Conservation (phyloP, 164 flowering plant species). For the Macadamia tetraphylla region DNA sequence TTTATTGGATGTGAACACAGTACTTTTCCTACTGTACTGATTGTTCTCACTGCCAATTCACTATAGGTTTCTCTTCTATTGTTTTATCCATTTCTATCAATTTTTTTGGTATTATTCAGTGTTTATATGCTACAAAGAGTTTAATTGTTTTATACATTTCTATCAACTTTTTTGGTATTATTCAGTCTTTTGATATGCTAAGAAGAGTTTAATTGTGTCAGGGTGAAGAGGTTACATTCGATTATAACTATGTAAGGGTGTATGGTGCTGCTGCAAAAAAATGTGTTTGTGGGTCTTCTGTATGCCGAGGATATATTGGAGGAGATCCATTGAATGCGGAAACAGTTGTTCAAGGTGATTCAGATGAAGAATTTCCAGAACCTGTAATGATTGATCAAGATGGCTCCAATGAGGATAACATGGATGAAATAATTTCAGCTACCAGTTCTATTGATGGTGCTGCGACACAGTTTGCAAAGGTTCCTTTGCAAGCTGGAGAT, state of each 20-base stretch:
- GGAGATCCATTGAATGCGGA: constrained; percentile 79
- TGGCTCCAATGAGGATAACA: constrained; percentile 20
- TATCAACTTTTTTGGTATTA: not conserved
- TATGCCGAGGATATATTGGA: constrained; percentile 89
- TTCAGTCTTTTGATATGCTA: not conserved
- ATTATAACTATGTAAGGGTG: constrained; percentile 94
- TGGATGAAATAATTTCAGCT: constrained; percentile 5
- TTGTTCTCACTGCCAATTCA: too few relatives aligned
- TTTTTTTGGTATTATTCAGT: not conserved
- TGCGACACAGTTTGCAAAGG: constrained; percentile 17
- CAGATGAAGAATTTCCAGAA: constrained; percentile 89
- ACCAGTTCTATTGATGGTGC: constrained; percentile 8
- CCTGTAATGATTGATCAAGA: constrained; percentile 60
- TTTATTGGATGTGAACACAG: too few relatives aligned
- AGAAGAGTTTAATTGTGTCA: constrained; percentile 21
- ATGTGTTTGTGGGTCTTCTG: constrained; percentile 81
- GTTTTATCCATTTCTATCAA: not conserved
- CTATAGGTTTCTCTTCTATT: too few relatives aligned
- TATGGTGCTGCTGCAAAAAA: constrained; percentile 98
- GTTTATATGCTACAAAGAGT: not conserved
- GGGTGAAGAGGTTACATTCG: constrained; percentile 98
- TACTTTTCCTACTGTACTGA: too few relatives aligned
- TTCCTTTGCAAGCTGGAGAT: constrained; percentile 1
- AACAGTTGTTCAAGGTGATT: constrained; percentile 76
- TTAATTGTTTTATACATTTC: not conserved